Evolutionary conservation across 257 asterid genomes (phyloP).

Genomic region (Hygrophila difformis): DNA sequence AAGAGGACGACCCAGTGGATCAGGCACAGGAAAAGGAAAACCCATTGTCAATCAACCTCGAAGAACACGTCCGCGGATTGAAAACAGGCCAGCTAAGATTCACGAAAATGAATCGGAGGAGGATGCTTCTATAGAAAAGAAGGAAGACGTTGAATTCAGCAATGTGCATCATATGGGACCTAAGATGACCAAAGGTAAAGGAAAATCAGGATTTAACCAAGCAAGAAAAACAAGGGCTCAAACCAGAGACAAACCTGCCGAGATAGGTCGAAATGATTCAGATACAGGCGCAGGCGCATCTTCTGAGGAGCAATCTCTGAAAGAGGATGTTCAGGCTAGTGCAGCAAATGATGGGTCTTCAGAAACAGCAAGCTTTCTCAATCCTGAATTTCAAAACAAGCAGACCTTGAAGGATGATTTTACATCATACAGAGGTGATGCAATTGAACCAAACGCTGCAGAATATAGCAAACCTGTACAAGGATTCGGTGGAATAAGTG

Average conservation of each 20-base stretch:
- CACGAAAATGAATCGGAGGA: conserved; percentile 49
- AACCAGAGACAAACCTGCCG: conserved; percentile 22
- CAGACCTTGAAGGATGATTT: conserved; percentile 18
- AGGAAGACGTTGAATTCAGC: conserved; percentile 18
- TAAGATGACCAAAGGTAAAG: conserved; percentile 14
- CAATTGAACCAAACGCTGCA: conserved; percentile 18
- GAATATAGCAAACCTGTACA: conserved; percentile 18
- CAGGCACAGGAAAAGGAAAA: conserved; percentile 24
- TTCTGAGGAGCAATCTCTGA: conserved; percentile 13
- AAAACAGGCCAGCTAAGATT: conserved; percentile 57
- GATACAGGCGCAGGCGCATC: conserved; percentile 10
- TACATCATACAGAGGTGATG: conserved; percentile 22
- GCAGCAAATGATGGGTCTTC: conserved; percentile 5
- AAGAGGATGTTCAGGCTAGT: conserved; percentile 9
- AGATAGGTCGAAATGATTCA: conserved; percentile 22
- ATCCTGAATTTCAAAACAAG: conserved; percentile 19
- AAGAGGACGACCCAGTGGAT: conserved; percentile 46
- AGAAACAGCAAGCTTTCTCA: conserved; percentile 1
- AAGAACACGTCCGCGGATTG: conserved; percentile 38
- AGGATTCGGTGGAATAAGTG: conserved; percentile 12
- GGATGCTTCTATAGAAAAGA: conserved; percentile 23
- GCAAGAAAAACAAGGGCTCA: conserved; percentile 27
- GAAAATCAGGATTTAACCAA: conserved; percentile 11
- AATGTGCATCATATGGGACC: conserved; percentile 14
- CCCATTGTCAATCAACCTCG: conserved; percentile 29